phyloP scores from a whole-genome alignment of 1,139 yeast species.

The Taiozyma sp. region DNA sequence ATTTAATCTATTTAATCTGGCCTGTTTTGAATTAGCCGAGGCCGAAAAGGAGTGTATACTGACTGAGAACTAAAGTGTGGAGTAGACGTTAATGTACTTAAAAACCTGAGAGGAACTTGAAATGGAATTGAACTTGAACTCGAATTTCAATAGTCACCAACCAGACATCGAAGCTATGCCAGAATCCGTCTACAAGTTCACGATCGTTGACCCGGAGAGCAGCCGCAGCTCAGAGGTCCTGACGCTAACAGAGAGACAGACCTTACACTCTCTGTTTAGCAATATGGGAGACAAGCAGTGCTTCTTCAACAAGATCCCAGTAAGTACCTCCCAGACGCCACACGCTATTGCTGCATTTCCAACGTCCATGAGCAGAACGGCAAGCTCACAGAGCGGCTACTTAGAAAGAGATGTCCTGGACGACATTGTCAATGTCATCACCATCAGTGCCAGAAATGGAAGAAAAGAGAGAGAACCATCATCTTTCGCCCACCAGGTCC shows the following conservation, averaged over 20 bases:
- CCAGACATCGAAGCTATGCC: background rate
- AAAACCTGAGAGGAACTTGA: no score
- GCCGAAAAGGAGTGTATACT: background rate
- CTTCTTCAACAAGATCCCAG: background rate
- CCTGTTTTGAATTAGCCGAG: background rate
- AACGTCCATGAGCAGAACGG: background rate
- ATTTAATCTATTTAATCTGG: no score
- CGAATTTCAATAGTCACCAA: no score
- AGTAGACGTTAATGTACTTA: no score
- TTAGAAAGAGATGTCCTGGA: background rate
- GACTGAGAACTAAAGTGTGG: no score
- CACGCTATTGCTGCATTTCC: background rate
- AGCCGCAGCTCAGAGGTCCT: background rate
- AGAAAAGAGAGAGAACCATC: background rate
- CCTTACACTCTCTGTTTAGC: background rate
- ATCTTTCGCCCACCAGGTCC: background rate
- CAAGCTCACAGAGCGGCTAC: background rate
- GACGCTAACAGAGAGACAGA: background rate
- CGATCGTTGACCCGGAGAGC: background rate
- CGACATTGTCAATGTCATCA: background rate
- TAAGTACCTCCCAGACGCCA: background rate
- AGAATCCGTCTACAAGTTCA: background rate
- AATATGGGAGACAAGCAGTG: background rate
- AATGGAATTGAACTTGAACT: no score
- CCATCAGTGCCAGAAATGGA: background rate